Percentiles rank a stretch among this genome's conserved stretches.
Evolutionary conservation across 2,329 filamentous ascomycete genomes (phyloP).

Genomic region (Cladosporium cucumerinum): DNA sequence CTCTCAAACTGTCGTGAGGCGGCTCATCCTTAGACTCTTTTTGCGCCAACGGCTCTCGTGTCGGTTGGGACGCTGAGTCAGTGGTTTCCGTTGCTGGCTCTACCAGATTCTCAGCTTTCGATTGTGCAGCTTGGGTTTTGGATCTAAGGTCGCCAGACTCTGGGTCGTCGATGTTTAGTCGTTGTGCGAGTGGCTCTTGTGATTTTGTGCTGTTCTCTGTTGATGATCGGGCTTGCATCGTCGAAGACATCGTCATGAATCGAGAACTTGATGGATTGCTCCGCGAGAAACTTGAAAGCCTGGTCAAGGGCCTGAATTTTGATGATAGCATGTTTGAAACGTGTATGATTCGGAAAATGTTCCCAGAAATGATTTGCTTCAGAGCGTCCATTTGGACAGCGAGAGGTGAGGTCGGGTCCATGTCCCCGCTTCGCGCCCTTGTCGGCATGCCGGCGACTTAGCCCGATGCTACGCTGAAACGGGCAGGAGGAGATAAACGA

Average conservation of each 20-base stretch:
- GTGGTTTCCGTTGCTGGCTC: background rate
- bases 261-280: background rate
- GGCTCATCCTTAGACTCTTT: conserved; percentile 9
- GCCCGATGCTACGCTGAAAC: conserved; percentile 6
- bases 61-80: background rate
- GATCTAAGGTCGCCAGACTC: background rate
- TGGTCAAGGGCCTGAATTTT: background rate
- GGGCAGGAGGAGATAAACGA: conserved; percentile 14
- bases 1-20: conserved; percentile 6
- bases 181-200: conserved; percentile 11
- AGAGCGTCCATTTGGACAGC: background rate
- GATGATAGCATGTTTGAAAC: background rate
- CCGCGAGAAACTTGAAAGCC: background rate
- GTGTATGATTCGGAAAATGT: no score
- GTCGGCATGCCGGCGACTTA: conserved; percentile 1
- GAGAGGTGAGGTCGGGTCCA: conserved; percentile 8
- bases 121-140: conserved; percentile 5
- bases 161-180: conserved; percentile 10
- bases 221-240: background rate
- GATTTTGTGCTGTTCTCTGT: conserved; percentile 1
- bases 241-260: background rate
- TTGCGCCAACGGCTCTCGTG: conserved; percentile 8
- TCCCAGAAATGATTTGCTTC: background rate
- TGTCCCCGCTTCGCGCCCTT: background rate
- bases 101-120: background rate